Base-by-base conservation (phyloP, 2,329 filamentous ascomycete genomes). In the Biscogniauxia marginata region DNA sequence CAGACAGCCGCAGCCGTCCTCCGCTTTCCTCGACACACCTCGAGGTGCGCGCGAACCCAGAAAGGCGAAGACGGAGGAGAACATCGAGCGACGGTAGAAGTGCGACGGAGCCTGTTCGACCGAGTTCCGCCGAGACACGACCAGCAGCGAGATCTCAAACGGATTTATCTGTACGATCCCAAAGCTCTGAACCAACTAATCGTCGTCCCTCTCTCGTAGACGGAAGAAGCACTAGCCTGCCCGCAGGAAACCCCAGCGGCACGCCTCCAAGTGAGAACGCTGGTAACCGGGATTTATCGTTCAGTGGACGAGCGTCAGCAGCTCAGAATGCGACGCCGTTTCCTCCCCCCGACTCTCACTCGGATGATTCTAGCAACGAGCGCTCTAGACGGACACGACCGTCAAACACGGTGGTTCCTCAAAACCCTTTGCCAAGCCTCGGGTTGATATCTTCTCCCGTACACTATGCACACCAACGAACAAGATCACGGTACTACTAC, bases 91-190 rank as follows among this genome's bases (percentile, higher is more conserved):
- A 76, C 7, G 75, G 77, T n/a, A 79, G 84, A 50, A 84, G 81
- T 60, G 74, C 79, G 6, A 85, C 82, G 5, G 71, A 79, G 2
- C 79, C 82, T 2, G 64, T 75, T 18, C 73, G 74, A 50, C 70
- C 74, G 16, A 70, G 75, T 2, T 69, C 77, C 44, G 67, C 76
- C 23, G 75, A 81, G 11, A 67, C 75, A 22, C 75, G 78, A 51
- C 79, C 81, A 45, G 80, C 83, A 11, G 77, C 82, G 20, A 81
- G 83, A 20, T 90, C 89, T 18, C 83, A 86, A 48, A 88, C 84
- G 1, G 88, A 92, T 66, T 74, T 91, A 7, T 72, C 74, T 2
- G 59, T 77, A 4, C 75, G 77, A 45, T 70, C 78, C 6, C 74
- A 74, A 20, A 71, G 71, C 7, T 67, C 72, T 13, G 77, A 78